Evolutionary conservation across 345 rosid species (phyloP), one percentile per base, ranked within the genome.

Genomic region (Camelina laxa): DNA sequence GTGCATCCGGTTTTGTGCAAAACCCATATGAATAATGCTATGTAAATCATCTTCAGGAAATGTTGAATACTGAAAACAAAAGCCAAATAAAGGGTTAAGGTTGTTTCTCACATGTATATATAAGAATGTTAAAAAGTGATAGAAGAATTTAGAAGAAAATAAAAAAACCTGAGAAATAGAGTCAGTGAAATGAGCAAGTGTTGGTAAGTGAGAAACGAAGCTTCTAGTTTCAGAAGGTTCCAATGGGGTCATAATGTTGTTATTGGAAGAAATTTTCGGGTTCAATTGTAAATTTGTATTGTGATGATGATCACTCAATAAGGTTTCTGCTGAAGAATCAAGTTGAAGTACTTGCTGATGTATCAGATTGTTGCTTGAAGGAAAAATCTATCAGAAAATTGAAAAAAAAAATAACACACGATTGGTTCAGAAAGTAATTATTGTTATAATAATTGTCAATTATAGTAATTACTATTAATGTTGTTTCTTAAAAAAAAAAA

Each of bases 21-120:
- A 87, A 36, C 97, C 97, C 96, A 92, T 86, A 42, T 87, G 90
- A 62, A 92, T 91, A 59, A 95, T 69, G 70, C 85, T 85, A 60
- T 87, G 96, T 65, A 95, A 79, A 67, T 95, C 97, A 72, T 87
- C 96, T 60, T 85, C 92, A 30, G 84, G 76, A 73, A 87, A 87
- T 59, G 79, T 75, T 78, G 79, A 81, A 55, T 69, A 81, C 93
- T 91, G 82, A 54, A 70, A 64, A 36, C 11, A 48, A 31, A 63
- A 63, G 13, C 15, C 6, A 1, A 51, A 50, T n/a, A 62, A 27
- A 1, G 5, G 33, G 10, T 38, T 12, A 67, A 30, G 53, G 38
- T 66, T 7, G 44, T 33, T 58, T 36, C 27, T 4, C 51, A 39
- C 27, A 39, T 36, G 22, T 7, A 48, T 5, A 16, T 12, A n/a